phyloP scores from a whole-genome alignment of 495 filamentous ascomycete genomes.

The Talaromyces adpressus region DNA sequence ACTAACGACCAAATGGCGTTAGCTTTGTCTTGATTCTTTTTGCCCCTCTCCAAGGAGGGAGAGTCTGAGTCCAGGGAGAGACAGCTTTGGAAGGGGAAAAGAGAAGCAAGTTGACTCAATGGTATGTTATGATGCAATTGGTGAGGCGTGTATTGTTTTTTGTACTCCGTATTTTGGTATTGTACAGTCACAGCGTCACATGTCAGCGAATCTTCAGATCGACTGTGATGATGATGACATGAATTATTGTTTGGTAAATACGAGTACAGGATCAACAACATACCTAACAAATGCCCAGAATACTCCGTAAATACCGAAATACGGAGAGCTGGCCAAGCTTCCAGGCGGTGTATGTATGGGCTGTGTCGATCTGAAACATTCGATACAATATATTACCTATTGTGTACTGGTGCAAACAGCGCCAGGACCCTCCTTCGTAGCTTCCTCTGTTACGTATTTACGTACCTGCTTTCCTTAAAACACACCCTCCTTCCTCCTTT shows the following conservation, averaged over 20 bases:
- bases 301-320: neutral
- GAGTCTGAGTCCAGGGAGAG: neutral
- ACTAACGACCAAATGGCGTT: neutral
- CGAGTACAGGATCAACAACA: neutral
- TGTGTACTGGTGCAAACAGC: neutral
- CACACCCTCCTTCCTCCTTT: neutral
- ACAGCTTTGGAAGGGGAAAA: neutral
- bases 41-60: neutral
- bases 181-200: neutral
- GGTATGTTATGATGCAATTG: neutral
- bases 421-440: neutral
- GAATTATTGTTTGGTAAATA: neutral
- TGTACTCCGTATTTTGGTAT: neutral
- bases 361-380: slow-evolving; percentile 4
- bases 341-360: neutral
- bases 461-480: neutral
- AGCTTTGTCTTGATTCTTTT: slow-evolving; percentile 1
- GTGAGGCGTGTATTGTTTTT: neutral
- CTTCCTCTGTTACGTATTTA: neutral
- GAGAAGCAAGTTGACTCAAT: neutral
- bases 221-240: neutral
- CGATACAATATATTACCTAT: neutral
- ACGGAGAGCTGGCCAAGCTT: neutral
- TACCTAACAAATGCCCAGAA: neutral
- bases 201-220: neutral